These are phyloP conservation scores for Triangularia verruculosa DNA, from an alignment of 2,329 filamentous ascomycete genomes.

Conservation along the genomic window DNA sequence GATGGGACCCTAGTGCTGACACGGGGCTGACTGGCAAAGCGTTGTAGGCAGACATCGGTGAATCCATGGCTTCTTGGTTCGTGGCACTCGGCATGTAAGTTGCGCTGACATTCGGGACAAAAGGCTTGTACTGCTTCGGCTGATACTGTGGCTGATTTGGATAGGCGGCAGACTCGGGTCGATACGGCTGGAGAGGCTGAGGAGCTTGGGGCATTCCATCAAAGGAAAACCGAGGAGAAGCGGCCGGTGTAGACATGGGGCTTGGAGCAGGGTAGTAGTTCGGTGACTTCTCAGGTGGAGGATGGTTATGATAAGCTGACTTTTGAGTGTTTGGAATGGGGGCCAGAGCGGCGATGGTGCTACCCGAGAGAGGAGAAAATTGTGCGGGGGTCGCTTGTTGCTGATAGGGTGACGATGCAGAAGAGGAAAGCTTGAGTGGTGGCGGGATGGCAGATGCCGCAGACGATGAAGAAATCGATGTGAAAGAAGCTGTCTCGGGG, in stretches of 20 bases:
- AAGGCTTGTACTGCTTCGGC: neutral
- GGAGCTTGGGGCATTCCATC: neutral
- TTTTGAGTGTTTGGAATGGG: neutral
- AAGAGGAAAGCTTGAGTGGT: neutral
- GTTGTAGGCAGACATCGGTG: neutral
- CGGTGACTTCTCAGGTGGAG: neutral
- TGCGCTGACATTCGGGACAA: neutral
- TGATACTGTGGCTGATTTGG: conserved; percentile 4
- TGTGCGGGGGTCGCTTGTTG: neutral
- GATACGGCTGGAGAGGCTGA: neutral
- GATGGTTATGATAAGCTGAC: neutral
- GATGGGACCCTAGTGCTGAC: neutral
- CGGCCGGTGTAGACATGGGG: conserved; percentile 2
- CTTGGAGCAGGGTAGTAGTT: conserved; percentile 1
- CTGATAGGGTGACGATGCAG: neutral
- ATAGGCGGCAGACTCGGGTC: neutral
- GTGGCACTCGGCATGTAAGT: neutral
- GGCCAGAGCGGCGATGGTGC: neutral
- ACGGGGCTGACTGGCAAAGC: conserved; percentile 2
- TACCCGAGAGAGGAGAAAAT: neutral
- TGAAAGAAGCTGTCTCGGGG: neutral
- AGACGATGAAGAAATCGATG: neutral
- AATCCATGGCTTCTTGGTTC: neutral
- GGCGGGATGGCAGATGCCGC: neutral
- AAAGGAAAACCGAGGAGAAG: neutral